Evolutionary conservation across 176 grass and related monocot genomes (phyloP).

Genomic region (Thinopyrum elongatum): DNA sequence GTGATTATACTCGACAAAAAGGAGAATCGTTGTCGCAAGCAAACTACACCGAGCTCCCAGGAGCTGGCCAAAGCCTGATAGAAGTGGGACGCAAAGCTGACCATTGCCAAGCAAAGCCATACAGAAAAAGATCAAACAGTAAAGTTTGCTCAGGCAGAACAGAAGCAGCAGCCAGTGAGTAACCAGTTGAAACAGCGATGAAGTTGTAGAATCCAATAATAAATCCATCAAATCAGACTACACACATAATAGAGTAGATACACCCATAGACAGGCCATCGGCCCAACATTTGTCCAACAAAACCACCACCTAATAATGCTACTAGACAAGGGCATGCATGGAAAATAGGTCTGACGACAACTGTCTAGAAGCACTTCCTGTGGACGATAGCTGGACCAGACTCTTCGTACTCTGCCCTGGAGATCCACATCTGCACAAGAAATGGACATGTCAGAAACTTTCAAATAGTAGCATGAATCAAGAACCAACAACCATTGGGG

Average conservation of each 20-base stretch:
- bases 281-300: constrained; percentile 31
- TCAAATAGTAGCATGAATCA: neutral
- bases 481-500: neutral
- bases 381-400: constrained; percentile 83
- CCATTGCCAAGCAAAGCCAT: too few species aligned
- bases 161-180: too few species aligned
- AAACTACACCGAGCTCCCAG: too few species aligned
- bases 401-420: constrained; percentile 73
- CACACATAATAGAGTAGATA: constrained; percentile 52
- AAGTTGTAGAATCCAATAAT: constrained; percentile 25
- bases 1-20: too few species aligned
- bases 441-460: constrained; percentile 3
- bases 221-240: constrained; percentile 48
- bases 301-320: constrained; percentile 24
- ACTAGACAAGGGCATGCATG: constrained; percentile 24
- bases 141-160: too few species aligned
- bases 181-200: neutral
- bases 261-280: constrained; percentile 40
- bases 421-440: constrained; percentile 79
- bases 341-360: constrained; percentile 1
- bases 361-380: constrained; percentile 79
- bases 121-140: too few species aligned
- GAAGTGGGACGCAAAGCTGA: too few species aligned
- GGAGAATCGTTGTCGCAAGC: too few species aligned
- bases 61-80: too few species aligned